phyloP scores from a whole-genome alignment of 2,329 filamentous ascomycete genomes.

The Aspergillus versicolor region DNA sequence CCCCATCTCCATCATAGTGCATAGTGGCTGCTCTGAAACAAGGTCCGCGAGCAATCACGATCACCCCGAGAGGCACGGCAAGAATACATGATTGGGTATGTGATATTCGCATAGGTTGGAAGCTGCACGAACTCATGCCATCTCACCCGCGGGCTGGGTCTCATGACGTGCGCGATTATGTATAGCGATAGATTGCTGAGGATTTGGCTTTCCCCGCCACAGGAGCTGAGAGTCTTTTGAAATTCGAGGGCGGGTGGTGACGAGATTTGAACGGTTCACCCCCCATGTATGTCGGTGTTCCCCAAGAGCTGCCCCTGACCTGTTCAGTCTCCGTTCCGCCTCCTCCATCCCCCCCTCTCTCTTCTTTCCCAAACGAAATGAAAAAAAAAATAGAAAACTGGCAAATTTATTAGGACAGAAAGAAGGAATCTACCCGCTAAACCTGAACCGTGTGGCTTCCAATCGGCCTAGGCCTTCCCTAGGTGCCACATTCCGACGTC shows the following conservation, averaged over 20 bases:
- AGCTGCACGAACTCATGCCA: constrained; percentile 5
- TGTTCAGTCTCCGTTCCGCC: constrained; percentile 2
- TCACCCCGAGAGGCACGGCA: background rate
- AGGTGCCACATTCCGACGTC: constrained; percentile 91
- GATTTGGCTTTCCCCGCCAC: constrained; percentile 2
- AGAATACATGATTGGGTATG: constrained; percentile 1
- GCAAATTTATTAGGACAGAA: background rate
- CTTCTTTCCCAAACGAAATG: background rate
- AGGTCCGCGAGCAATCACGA: background rate
- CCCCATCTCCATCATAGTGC: background rate
- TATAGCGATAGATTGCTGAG: background rate
- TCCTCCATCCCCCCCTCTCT: background rate
- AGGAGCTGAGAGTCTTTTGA: constrained; percentile 7
- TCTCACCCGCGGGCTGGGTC: constrained; percentile 3
- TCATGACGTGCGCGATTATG: constrained; percentile 13
- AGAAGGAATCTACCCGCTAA: constrained; percentile 52
- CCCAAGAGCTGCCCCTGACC: constrained; percentile 4
- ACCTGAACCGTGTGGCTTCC: constrained; percentile 84
- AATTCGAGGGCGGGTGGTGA: background rate
- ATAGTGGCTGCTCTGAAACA: constrained; percentile 1
- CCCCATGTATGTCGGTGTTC: background rate
- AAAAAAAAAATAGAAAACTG: background rate
- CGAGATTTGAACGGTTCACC: background rate
- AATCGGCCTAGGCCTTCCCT: constrained; percentile 84
- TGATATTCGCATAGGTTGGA: background rate